Conservation (phyloP, 106 monocot genomes). For the Dendrobium catenatum region DNA sequence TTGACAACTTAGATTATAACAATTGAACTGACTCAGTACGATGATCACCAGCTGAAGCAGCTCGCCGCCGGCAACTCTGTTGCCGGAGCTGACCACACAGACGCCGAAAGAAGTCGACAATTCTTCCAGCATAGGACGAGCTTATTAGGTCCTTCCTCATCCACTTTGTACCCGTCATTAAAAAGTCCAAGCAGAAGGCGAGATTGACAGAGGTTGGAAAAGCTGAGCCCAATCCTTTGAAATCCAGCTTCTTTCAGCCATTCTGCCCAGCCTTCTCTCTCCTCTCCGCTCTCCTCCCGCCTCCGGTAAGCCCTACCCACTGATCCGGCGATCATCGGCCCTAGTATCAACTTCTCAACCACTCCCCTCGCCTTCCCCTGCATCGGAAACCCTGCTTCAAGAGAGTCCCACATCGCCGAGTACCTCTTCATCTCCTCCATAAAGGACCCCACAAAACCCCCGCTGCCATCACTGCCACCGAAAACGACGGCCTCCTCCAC, state of each 20-base stretch:
- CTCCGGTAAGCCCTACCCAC: slow-evolving; percentile 19
- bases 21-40: no score
- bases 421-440: slow-evolving; percentile 38
- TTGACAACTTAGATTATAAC: no score
- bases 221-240: slow-evolving; percentile 14
- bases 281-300: slow-evolving; percentile 4
- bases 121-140: slow-evolving; percentile 29
- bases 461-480: slow-evolving; percentile 1
- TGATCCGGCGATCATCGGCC: slow-evolving; percentile 27
- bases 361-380: slow-evolving; percentile 28
- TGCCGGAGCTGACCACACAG: slow-evolving; percentile 26
- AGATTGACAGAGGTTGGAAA: slow-evolving; percentile 28
- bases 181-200: slow-evolving; percentile 29
- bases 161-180: slow-evolving; percentile 29
- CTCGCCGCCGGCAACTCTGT: neutral
- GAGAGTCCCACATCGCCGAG: slow-evolving; percentile 39
- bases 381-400: slow-evolving; percentile 43
- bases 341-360: slow-evolving; percentile 30
- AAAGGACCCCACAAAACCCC: slow-evolving; percentile 24
- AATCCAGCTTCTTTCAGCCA: slow-evolving; percentile 20
- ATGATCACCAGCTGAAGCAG: neutral
- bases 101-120: slow-evolving; percentile 23
- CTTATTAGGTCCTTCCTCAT: slow-evolving; percentile 21
- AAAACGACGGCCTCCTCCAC: slow-evolving; percentile 28
- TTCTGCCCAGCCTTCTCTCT: slow-evolving; percentile 19